phyloP scores from a whole-genome alignment of 306 rosid genomes.

The Citrullus colocynthis region DNA sequence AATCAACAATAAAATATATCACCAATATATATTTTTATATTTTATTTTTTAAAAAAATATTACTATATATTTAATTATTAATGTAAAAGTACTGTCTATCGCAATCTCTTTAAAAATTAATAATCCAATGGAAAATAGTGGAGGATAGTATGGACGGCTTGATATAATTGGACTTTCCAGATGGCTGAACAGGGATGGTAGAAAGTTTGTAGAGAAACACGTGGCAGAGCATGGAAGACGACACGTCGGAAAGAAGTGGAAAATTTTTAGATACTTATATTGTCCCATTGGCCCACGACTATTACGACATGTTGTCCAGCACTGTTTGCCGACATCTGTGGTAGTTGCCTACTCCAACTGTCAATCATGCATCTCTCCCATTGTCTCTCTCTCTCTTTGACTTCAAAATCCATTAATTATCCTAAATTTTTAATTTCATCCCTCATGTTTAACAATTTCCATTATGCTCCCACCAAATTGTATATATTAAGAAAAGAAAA shows the following conservation, averaged over 20 bases:
- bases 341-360: neutral
- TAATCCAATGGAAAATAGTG: too few species aligned
- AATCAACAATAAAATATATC: too few species aligned
- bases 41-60: too few species aligned
- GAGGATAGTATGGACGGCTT: too few species aligned
- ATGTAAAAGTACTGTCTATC: too few species aligned
- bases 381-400: neutral
- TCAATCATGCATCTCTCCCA: neutral
- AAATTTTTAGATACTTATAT: neutral
- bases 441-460: neutral
- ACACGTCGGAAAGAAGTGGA: conserved; percentile 2
- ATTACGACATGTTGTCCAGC: neutral
- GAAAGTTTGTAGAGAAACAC: neutral
- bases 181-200: neutral
- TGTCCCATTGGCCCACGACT: neutral
- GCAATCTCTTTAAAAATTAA: too few species aligned
- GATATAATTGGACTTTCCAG: neutral
- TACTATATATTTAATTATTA: too few species aligned
- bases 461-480: neutral
- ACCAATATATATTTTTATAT: too few species aligned
- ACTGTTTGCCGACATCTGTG: neutral
- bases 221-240: neutral
- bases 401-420: neutral
- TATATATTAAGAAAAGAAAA: too few species aligned
- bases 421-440: neutral